Percentiles rank a stretch among this genome's conserved stretches.
phyloP scores from a whole-genome alignment of 306 rosid genomes.

The Aeschynomene evenia region DNA sequence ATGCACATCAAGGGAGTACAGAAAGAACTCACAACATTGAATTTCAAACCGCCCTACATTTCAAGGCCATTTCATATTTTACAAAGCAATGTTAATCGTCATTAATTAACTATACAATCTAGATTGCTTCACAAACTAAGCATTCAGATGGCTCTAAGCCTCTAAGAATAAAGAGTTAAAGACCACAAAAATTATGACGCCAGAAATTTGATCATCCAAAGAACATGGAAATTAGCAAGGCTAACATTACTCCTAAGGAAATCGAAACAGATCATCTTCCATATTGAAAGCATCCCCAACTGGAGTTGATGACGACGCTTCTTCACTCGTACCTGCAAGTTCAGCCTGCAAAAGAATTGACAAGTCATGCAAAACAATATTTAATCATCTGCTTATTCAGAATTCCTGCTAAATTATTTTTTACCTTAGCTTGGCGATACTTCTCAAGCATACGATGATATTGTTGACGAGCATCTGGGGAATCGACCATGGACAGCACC shows the following conservation, averaged over 20 bases:
- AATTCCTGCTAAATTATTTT: too few relatives aligned
- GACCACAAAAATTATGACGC: neutral
- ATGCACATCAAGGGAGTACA: neutral
- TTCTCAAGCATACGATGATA: slow-evolving; percentile 84
- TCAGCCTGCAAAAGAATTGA: slow-evolving; percentile 63
- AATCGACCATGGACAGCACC: slow-evolving; percentile 81
- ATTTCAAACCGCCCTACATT: slow-evolving; percentile 13
- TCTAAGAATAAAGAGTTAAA: slow-evolving; percentile 28
- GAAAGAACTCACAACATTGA: neutral
- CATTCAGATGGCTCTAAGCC: slow-evolving; percentile 21
- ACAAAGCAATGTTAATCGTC: slow-evolving; percentile 3
- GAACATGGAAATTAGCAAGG: slow-evolving; percentile 7
- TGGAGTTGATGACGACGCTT: slow-evolving; percentile 38
- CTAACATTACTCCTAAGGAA: slow-evolving; percentile 33
- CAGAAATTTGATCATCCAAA: slow-evolving; percentile 28
- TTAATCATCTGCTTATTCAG: neutral
- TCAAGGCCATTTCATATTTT: slow-evolving; percentile 20
- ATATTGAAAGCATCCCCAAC: slow-evolving; percentile 31
- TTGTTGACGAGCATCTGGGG: slow-evolving; percentile 81
- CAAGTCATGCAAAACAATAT: slow-evolving; percentile 6
- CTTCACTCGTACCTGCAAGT: slow-evolving; percentile 47
- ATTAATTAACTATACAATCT: slow-evolving; percentile 26
- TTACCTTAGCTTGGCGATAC: slow-evolving; percentile 85
- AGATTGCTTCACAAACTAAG: slow-evolving; percentile 15
- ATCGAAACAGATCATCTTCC: slow-evolving; percentile 50